Evolutionary conservation across 2,329 filamentous ascomycete genomes (phyloP), one percentile per base, ranked within the genome.

Genomic region (Colletotrichum karsti): DNA sequence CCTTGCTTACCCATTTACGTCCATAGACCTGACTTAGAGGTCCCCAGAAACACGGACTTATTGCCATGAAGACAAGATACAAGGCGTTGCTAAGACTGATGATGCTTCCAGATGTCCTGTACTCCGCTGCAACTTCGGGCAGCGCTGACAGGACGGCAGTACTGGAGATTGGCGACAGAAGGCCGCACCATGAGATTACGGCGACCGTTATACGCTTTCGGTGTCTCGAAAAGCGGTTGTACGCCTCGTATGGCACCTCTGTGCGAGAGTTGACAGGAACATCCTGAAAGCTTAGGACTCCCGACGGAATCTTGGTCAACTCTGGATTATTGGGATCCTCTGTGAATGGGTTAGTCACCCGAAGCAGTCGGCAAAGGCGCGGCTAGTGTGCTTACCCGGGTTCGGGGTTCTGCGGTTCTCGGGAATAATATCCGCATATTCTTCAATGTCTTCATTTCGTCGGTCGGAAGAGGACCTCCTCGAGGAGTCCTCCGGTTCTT

Each of bases 91-190:
- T 88, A 28, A 92, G 59, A 64, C 64, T 67, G 76, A 95, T 90
- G 63, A 94, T 86, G 9, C 87, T 87, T 5, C 90, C 91, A 0
- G 87, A 91, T 0, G 91, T 93, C 41, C 82, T 71, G 75, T 88
- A 93, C 7, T 88, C 89, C 4, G 76, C 77, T 2, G 92, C 91
- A 5, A 95, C 90, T 77, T 95, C 92, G 2, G 92, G 92, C 1
- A 92, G 88, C 2, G 92, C 93, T 1, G 92, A 86, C 12, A 95
- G 79, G 8, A 95, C 88, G 1, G 91, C 90, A 0, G 92, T 95
- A 41, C 90, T 93, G 4, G 90, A 92, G 24, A 93, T 87, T 0
- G 93, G 93, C 1, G 93, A 90, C 48, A 95, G 82, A 70, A 95
- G 93, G 26, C 91, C 89, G 79, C 92, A 94, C 75, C 91, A 93